These are phyloP conservation scores for Umbellularia californica DNA, from an alignment of 164 flowering plant species.

Conservation along the genomic window DNA sequence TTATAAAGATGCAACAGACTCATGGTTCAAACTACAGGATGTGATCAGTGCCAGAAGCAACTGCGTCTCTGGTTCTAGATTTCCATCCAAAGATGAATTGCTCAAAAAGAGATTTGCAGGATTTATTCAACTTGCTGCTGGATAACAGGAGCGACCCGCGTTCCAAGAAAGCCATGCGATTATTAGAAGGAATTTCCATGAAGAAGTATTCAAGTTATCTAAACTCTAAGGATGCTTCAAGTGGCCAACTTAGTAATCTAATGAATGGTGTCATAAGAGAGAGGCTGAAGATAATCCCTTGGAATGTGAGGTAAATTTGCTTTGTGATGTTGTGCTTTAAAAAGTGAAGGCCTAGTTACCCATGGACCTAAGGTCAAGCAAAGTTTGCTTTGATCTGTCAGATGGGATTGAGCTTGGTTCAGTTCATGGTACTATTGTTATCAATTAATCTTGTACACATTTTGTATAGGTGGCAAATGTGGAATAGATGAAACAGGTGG, in stretches of 20 bases:
- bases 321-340: neutral
- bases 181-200: conserved; percentile 14
- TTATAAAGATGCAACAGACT: conserved; percentile 47
- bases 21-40: conserved; percentile 54
- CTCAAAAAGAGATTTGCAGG: conserved; percentile 32
- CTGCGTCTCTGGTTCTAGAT: neutral
- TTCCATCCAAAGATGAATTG: neutral
- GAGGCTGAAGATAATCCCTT: conserved; percentile 71
- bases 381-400: no score
- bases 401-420: no score
- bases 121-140: conserved; percentile 73
- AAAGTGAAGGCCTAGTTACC: no score
- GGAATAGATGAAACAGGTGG: no score
- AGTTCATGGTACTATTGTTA: no score
- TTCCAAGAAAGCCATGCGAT: conserved; percentile 22
- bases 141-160: conserved; percentile 47
- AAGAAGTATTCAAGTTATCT: conserved; percentile 57
- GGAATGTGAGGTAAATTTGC: conserved; percentile 49
- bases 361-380: no score
- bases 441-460: no score
- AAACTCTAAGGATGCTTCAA: conserved; percentile 28
- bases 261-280: conserved; percentile 64
- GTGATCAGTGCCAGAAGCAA: conserved; percentile 38
- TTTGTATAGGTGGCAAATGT: no score
- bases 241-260: conserved; percentile 35